Percentiles rank a stretch among this genome's conserved stretches.
These are phyloP conservation scores for Elaphomyces granulatus DNA, from an alignment of 495 filamentous ascomycete species.

Conservation along the genomic window DNA sequence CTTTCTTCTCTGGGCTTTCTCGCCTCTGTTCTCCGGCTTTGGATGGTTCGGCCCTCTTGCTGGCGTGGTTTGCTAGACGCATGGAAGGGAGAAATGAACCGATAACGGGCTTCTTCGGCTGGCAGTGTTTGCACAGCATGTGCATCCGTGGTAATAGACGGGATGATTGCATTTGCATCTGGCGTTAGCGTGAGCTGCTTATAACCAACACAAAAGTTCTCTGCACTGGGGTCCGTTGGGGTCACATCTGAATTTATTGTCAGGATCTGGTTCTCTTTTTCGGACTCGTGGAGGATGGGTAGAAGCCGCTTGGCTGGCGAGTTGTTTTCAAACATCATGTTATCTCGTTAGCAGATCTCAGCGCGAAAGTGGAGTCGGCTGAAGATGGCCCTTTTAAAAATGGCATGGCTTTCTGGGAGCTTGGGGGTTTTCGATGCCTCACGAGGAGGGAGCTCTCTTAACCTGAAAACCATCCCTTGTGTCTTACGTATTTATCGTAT, in stretches of 20 bases:
- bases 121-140: constrained; percentile 11
- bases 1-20: constrained; percentile 16
- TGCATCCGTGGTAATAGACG: constrained; percentile 14
- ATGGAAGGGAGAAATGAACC: background rate
- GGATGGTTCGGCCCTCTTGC: constrained; percentile 1
- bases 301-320: constrained; percentile 24
- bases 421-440: constrained; percentile 9
- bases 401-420: constrained; percentile 10
- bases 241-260: constrained; percentile 21
- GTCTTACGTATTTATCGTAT: constrained; percentile 2
- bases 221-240: constrained; percentile 25
- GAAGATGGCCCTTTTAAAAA: constrained; percentile 18
- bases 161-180: constrained; percentile 34
- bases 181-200: constrained; percentile 40
- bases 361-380: constrained; percentile 11
- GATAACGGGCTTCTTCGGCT: constrained; percentile 13
- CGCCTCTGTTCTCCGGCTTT: constrained; percentile 15
- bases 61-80: background rate
- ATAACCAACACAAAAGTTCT: constrained; percentile 24
- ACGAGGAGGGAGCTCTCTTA: constrained; percentile 12
- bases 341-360: constrained; percentile 16
- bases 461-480: constrained; percentile 13
- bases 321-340: constrained; percentile 9
- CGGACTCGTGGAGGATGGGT: constrained; percentile 29
- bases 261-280: constrained; percentile 21